phyloP scores from a whole-genome alignment of 2,329 filamentous ascomycete species.

The Diaporthe capsici region DNA sequence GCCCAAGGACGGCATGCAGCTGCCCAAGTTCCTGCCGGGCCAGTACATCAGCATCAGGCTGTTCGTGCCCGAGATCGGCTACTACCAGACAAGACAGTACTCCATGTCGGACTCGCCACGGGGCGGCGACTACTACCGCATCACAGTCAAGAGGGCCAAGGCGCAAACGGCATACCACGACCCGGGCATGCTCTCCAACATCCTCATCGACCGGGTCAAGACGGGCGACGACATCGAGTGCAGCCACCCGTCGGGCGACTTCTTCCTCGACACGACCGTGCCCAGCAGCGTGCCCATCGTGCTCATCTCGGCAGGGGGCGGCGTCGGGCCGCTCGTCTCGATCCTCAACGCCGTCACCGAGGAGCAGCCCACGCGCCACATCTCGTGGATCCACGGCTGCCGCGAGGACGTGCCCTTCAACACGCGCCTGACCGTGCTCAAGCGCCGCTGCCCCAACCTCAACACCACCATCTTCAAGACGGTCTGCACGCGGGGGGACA shows the following conservation, averaged over 20 bases:
- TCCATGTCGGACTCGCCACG: slow-evolving; percentile 75
- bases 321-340: slow-evolving; percentile 68
- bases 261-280: slow-evolving; percentile 61
- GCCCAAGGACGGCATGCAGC: slow-evolving; percentile 69
- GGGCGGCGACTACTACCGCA: slow-evolving; percentile 69
- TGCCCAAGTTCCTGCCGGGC: slow-evolving; percentile 74
- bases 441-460: slow-evolving; percentile 49
- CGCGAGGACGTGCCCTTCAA: slow-evolving; percentile 65
- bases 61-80: slow-evolving; percentile 66
- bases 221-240: slow-evolving; percentile 73
- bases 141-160: slow-evolving; percentile 75
- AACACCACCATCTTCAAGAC: slow-evolving; percentile 61
- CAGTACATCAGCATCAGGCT: slow-evolving; percentile 76
- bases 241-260: slow-evolving; percentile 73
- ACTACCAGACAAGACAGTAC: slow-evolving; percentile 76
- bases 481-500: slow-evolving; percentile 58
- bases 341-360: slow-evolving; percentile 67
- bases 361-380: slow-evolving; percentile 56
- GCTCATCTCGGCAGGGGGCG: slow-evolving; percentile 70
- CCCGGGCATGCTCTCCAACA: slow-evolving; percentile 75
- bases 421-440: slow-evolving; percentile 60
- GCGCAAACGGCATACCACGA: slow-evolving; percentile 62
- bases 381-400: slow-evolving; percentile 70
- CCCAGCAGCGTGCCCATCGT: slow-evolving; percentile 61
- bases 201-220: slow-evolving; percentile 71